Base-by-base conservation (phyloP, 495 filamentous ascomycete species). In the Hypoxylon lienhwacheense region DNA sequence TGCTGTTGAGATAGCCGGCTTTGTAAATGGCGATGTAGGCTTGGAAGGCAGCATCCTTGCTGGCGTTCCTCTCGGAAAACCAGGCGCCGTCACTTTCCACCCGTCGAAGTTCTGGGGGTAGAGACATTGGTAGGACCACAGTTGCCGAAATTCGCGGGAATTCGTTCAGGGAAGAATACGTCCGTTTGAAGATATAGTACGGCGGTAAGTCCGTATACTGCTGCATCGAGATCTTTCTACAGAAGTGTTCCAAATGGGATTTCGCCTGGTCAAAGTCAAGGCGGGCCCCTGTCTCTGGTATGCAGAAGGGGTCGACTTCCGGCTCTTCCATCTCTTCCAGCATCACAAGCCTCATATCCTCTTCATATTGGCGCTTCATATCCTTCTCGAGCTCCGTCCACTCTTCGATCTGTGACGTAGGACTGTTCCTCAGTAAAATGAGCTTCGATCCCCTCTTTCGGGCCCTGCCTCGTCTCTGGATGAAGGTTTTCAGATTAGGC, bases 391-490 rank as follows among this genome's bases (percentile, higher is more conserved):
- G 70, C 0, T 65, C 47, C 24, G 79, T 66, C 82, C 87, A 93
- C 28, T 73, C 73, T 5, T 64, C 37, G n/a, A 70, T 48, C 6
- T 57, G 22, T 21, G 56, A 35, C 47, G 59, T 29, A 37, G 66
- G 17, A 1, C 70, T 66, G 10, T 70, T 52, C 22, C 71, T 70
- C 56, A 97, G 73, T 3, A 97, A 72, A 15, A 85, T 76, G 63
- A 89, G 87, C 22, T 77, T 85, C 1, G 91, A 96, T 15, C 80
- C 67, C 48, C 75, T 68, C 65, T 85, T 84, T 32, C 93, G 77
- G 4, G 92, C 92, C 45, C 93, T 77, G 1, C 92, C 92, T 11
- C 92, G 83, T 15, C 91, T 80, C 66, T 98, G 92, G 12, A 98
- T 82, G 66, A 92, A 96, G 0, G 89, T 87, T 61, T 91, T 92